These are phyloP conservation scores for Phytophthora tubulina DNA, from an alignment of 352 stramenopile genomes.

Conservation along the genomic window DNA sequence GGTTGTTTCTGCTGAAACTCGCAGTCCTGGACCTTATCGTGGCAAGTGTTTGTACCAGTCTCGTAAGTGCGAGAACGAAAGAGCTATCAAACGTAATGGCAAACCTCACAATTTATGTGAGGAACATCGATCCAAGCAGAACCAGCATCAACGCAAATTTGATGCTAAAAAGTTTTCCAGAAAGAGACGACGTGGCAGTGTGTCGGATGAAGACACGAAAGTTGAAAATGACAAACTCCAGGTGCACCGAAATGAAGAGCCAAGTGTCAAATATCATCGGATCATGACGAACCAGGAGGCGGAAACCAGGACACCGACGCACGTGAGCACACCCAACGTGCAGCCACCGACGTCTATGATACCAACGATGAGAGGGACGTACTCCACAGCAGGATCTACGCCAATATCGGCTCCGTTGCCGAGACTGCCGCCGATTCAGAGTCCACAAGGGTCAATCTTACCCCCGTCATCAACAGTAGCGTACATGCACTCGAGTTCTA, in stretches of 20 bases:
- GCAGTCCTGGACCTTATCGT: constrained; percentile 45
- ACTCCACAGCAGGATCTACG: constrained; percentile 12
- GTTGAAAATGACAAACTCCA: constrained; percentile 5
- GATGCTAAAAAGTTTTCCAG: constrained; percentile 83
- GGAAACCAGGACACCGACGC: constrained; percentile 3
- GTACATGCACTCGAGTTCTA: constrained; percentile 3
- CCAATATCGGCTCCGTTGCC: constrained; percentile 9
- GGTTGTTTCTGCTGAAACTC: constrained; percentile 2
- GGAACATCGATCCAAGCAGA: constrained; percentile 80
- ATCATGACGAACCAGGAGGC: constrained; percentile 5
- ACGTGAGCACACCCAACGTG: not conserved
- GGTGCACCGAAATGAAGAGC: constrained; percentile 5
- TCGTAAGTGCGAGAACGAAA: constrained; percentile 85
- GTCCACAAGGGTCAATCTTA: constrained; percentile 18
- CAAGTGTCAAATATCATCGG: constrained; percentile 15
- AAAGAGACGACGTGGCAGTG: constrained; percentile 44
- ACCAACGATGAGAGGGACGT: constrained; percentile 15
- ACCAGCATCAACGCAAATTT: constrained; percentile 87
- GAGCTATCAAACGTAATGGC: constrained; percentile 81
- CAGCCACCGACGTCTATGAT: constrained; percentile 1
- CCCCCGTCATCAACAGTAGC: constrained; percentile 5
- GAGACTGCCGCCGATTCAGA: constrained; percentile 26
- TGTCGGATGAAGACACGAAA: constrained; percentile 33
- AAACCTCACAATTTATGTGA: constrained; percentile 84
- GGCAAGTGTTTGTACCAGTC: constrained; percentile 83